Evolutionary conservation across 179 eudicot species (phyloP), one percentile per base, ranked within the genome.

Genomic region (Nepenthes alata): DNA sequence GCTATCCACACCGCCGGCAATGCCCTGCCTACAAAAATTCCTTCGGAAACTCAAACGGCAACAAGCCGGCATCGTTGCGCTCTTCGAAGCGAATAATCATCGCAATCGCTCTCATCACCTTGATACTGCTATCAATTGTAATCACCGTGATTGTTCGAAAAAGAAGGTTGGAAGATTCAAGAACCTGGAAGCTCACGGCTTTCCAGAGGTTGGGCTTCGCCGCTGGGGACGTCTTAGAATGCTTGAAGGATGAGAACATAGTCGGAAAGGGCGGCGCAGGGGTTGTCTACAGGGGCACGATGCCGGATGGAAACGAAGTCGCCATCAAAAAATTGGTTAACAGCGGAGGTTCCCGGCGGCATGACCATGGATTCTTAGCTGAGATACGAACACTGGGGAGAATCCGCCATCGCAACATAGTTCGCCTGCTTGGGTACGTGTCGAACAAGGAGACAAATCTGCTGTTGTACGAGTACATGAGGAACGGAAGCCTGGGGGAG

Each of bases 231-330:
- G 85, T 89, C 11, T 12, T 85, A 0, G 88, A 85, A 4, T 80
- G 86, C 75, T 35, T 93, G 16, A 78, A 77, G 47, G 98, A 93
- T 5, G 98, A 89, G 74, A 89, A 87, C 67, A 66, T 93, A 3
- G 85, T 93, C 0, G 98, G 97, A 4, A 89, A 83, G 72, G 98
- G 98, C 1, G 98, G 97, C 14, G 97, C 95, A 0, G 98, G 98
- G 57, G 58, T 82, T 0, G 98, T 93, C 47, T 93, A 89, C 83
- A 75, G 97, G 1, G 98, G 97, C 6, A 70, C 85, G 14, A 83
- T 85, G 83, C 68, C 86, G 0, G 81, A 77, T 13, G 94, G 97
- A 2, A 73, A 53, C 0, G 94, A 93, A 12, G 77, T 93, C 11
- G 98, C 98, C 0, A 87, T 93, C 16, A 89, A 93, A 67, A 67